Conservation (phyloP, 768 basidiomycete species). For the Fomitopsis pulvina region DNA sequence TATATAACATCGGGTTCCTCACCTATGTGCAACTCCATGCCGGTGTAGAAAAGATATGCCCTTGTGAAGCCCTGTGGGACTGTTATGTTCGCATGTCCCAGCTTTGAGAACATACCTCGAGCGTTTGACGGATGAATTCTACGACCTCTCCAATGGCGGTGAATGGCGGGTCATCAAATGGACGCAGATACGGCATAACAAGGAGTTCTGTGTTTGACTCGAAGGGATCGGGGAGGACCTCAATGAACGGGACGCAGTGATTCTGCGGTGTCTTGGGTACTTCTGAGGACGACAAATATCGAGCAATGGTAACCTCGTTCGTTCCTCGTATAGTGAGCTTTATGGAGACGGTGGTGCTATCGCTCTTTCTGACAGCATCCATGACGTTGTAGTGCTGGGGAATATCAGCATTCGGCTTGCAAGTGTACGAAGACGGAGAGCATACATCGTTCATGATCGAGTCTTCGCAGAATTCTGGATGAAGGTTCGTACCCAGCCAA, state of each 20-base stretch:
- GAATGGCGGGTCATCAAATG: slow-evolving; percentile 20
- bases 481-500: slow-evolving; percentile 7
- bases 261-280: slow-evolving; percentile 8
- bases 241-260: slow-evolving; percentile 19
- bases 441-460: slow-evolving; percentile 11
- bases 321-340: slow-evolving; percentile 4
- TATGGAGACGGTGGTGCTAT: slow-evolving; percentile 12
- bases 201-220: slow-evolving; percentile 6
- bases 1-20: not conserved
- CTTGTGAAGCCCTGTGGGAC: too few relatives aligned
- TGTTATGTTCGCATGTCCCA: not conserved
- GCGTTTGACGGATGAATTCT: slow-evolving; percentile 13
- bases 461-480: slow-evolving; percentile 12
- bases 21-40: slow-evolving; percentile 20
- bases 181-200: slow-evolving; percentile 23
- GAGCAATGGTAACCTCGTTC: slow-evolving; percentile 8
- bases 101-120: slow-evolving; percentile 8
- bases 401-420: not conserved
- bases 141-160: slow-evolving; percentile 15
- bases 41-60: slow-evolving; percentile 20
- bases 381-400: slow-evolving; percentile 8
- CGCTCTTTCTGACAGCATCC: slow-evolving; percentile 10
- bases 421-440: not conserved
- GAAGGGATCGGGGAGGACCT: slow-evolving; percentile 14
- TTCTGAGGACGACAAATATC: slow-evolving; percentile 6